A percentile compares a stretch with the other conserved stretches of the same genome.
Evolutionary conservation across 2,329 filamentous ascomycete genomes (phyloP).

Genomic region (Hypoxylon sp.): DNA sequence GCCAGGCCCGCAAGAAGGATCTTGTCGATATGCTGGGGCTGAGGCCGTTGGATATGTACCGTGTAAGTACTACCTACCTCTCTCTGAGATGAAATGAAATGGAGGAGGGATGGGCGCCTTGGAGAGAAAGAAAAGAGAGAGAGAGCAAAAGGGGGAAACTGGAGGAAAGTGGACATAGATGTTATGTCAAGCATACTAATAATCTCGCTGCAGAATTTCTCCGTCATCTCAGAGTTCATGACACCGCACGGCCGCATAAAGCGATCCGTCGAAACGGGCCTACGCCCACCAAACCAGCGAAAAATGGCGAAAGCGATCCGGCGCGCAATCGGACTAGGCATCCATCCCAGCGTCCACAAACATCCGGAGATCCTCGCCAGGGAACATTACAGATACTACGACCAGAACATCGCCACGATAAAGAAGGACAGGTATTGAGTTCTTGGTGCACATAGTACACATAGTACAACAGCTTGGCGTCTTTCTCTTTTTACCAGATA

Average conservation of each 20-base stretch:
- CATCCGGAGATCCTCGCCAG: slow-evolving; percentile 84
- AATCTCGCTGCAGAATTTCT: slow-evolving; percentile 79
- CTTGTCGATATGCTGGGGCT: slow-evolving; percentile 84
- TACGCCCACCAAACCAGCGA: slow-evolving; percentile 91
- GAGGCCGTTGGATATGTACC: slow-evolving; percentile 87
- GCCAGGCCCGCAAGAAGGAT: slow-evolving; percentile 71
- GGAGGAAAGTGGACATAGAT: too few relatives aligned
- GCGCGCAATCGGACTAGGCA: slow-evolving; percentile 86
- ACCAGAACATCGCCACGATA: slow-evolving; percentile 42
- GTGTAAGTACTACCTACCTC: slow-evolving; percentile 68
- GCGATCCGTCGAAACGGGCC: slow-evolving; percentile 79
- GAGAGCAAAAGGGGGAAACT: too few relatives aligned
- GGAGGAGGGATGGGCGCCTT: not conserved
- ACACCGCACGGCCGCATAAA: slow-evolving; percentile 88
- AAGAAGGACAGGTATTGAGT: slow-evolving; percentile 21
- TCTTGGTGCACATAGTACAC: slow-evolving; percentile 1
- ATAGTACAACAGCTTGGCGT: slow-evolving; percentile 47
- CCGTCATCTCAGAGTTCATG: slow-evolving; percentile 90
- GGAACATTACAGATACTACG: slow-evolving; percentile 27
- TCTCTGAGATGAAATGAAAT: not conserved
- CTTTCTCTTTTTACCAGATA: slow-evolving; percentile 41
- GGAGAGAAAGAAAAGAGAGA: not conserved
- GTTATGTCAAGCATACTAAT: too few relatives aligned
- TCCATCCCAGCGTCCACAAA: slow-evolving; percentile 91
- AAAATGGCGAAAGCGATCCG: slow-evolving; percentile 94